These are phyloP conservation scores for Blastomyces gilchristii DNA, from an alignment of 2,329 filamentous ascomycete genomes.

Conservation along the genomic window DNA sequence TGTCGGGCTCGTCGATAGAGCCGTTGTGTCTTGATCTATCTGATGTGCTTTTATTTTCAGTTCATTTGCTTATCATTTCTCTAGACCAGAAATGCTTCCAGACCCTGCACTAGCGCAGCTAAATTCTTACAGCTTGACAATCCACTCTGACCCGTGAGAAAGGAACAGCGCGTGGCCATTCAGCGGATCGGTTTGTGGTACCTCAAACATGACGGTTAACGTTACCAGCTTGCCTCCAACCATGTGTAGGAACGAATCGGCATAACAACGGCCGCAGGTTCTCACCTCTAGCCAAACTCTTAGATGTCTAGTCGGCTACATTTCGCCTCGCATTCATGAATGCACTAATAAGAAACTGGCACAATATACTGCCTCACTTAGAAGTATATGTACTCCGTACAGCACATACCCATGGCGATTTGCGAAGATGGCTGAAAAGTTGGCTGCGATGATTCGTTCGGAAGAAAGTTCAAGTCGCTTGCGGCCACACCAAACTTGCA, in stretches of 20 bases:
- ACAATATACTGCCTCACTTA: neutral
- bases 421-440: neutral
- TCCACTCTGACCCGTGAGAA: neutral
- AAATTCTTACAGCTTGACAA: neutral
- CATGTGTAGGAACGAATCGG: neutral
- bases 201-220: neutral
- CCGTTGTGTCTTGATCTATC: no score
- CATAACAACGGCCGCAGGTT: neutral
- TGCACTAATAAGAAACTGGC: no score
- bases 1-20: no score
- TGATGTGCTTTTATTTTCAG: no score
- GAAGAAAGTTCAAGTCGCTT: neutral
- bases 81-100: neutral
- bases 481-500: neutral
- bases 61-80: no score
- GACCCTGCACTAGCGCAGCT: conserved; percentile 2
- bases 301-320: neutral
- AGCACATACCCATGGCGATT: neutral
- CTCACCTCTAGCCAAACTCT: neutral
- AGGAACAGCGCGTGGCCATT: neutral
- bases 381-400: neutral
- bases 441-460: neutral
- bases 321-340: neutral
- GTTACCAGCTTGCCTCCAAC: neutral
- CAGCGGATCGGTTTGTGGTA: neutral